These are phyloP conservation scores for Calonectria henricotiae DNA, from an alignment of 2,329 filamentous ascomycete genomes.

Conservation along the genomic window DNA sequence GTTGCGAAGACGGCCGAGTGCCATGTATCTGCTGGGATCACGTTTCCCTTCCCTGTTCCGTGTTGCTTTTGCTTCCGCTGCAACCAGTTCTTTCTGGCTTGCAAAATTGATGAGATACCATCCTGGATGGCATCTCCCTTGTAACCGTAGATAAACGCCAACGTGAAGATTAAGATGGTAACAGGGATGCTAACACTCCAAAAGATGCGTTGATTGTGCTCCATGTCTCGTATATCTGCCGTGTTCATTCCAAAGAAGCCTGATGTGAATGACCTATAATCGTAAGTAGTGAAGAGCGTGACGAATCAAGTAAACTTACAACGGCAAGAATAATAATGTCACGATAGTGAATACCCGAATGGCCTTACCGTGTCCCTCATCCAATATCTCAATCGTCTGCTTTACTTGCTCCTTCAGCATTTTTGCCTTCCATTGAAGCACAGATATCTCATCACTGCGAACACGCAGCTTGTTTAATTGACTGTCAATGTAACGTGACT, in stretches of 20 bases:
- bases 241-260: conserved; percentile 26
- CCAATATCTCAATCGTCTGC: conserved; percentile 15
- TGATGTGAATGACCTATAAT: conserved; percentile 8
- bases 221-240: conserved; percentile 2
- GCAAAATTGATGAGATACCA: too few species aligned
- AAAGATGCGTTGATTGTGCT: neutral
- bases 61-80: too few species aligned
- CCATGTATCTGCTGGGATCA: too few species aligned
- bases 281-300: too few species aligned
- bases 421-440: neutral
- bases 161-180: neutral
- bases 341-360: conserved; percentile 23
- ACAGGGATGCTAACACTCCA: neutral
- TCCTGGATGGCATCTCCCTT: neutral
- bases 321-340: conserved; percentile 14
- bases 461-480: too few species aligned
- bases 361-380: conserved; percentile 6
- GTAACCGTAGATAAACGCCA: conserved; percentile 18
- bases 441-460: too few species aligned
- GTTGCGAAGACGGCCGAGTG: too few species aligned
- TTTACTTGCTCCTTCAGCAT: neutral
- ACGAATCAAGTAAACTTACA: neutral
- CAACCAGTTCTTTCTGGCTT: too few species aligned
- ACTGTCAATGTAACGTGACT: too few species aligned
- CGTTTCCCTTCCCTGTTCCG: too few species aligned